Evolutionary conservation across 495 filamentous ascomycete species (phyloP), one percentile per base, ranked within the genome.

Genomic region (Bacidia rubella): DNA sequence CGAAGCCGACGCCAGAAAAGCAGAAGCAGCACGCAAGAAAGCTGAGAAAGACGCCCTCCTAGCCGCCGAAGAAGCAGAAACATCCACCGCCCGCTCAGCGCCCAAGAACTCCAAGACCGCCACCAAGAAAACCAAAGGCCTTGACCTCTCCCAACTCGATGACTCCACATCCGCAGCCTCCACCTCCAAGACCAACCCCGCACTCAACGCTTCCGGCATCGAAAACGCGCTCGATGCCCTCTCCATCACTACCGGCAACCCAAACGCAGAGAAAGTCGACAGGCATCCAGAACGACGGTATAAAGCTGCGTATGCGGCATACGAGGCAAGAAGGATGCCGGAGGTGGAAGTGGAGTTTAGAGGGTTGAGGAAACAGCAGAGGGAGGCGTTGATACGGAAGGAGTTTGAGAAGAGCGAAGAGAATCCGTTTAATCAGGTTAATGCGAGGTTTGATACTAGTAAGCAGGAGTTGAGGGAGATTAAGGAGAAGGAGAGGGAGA

Each of bases 341-440:
- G 89, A 97, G 73, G 81, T 97, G 70, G 82, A 87, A 53, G 68
- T 77, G 52, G 93, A 97, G 65, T 74, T 80, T 32, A 77, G 81
- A 51, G 89, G 85, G 1, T 65, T 96, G 62, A 71, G 89, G 44
- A 72, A 82, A 53, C 76, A 89, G 59, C 86, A 94, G 79, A 82
- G 83, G 66, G 75, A 83, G 43, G 85, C 92, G 57, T 67, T 79
- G 53, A 82, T 92, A 46, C 63, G 72, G 56, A 90, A 90, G 72
- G 93, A 97, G 69, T 98, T 95, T 64, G 79, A 89, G 65, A 90
- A 86, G 70, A 83, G 81, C 62, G 79, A 82, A 3, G 92, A 97
- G 64, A 97, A 97, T 63, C 92, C 92, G 38, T 90, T 94, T 65
- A 94, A 92, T 66, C 87, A 93, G 68, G 78, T 76, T 12, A 73